Evolutionary conservation across 495 filamentous ascomycete genomes (phyloP).

Genomic region (Cryomyces minteri): DNA sequence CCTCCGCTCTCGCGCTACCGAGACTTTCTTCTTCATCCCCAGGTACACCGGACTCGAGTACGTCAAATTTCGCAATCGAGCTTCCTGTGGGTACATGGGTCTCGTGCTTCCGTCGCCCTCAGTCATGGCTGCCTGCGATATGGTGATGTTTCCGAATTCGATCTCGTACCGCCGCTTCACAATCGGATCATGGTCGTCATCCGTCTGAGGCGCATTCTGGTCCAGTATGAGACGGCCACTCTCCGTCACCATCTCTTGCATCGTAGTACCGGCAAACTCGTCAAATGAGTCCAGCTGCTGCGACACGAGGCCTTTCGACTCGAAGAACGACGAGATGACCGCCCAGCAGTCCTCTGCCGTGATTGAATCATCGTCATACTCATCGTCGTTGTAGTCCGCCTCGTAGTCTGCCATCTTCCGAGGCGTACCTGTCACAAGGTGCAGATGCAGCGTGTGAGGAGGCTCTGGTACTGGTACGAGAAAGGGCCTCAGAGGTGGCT

Average conservation of each 20-base stretch:
- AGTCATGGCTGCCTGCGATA: slow-evolving; percentile 71
- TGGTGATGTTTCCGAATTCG: slow-evolving; percentile 68
- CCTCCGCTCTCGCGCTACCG: slow-evolving; percentile 59
- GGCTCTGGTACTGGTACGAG: neutral
- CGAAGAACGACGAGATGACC: slow-evolving; percentile 93
- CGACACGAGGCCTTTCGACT: slow-evolving; percentile 83
- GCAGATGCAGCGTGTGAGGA: neutral
- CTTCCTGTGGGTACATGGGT: slow-evolving; percentile 63
- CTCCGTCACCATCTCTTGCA: slow-evolving; percentile 82
- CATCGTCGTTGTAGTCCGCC: slow-evolving; percentile 33
- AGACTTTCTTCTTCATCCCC: slow-evolving; percentile 59
- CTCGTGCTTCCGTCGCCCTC: slow-evolving; percentile 79
- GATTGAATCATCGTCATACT: slow-evolving; percentile 53
- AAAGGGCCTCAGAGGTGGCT: neutral
- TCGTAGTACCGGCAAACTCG: slow-evolving; percentile 81
- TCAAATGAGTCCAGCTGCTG: slow-evolving; percentile 98
- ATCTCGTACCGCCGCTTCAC: slow-evolving; percentile 81
- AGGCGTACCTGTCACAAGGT: neutral
- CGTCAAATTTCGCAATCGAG: slow-evolving; percentile 82
- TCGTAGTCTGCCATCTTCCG: slow-evolving; percentile 35
- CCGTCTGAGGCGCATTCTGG: slow-evolving; percentile 54
- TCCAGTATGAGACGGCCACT: slow-evolving; percentile 77
- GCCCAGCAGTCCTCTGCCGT: slow-evolving; percentile 94
- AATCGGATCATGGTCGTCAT: slow-evolving; percentile 51
- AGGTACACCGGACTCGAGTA: slow-evolving; percentile 85